A percentile compares a stretch with the other conserved stretches of the same genome.
Evolutionary conservation across 2,329 filamentous ascomycete species (phyloP).

Genomic region (Pseudocercospora vitis): DNA sequence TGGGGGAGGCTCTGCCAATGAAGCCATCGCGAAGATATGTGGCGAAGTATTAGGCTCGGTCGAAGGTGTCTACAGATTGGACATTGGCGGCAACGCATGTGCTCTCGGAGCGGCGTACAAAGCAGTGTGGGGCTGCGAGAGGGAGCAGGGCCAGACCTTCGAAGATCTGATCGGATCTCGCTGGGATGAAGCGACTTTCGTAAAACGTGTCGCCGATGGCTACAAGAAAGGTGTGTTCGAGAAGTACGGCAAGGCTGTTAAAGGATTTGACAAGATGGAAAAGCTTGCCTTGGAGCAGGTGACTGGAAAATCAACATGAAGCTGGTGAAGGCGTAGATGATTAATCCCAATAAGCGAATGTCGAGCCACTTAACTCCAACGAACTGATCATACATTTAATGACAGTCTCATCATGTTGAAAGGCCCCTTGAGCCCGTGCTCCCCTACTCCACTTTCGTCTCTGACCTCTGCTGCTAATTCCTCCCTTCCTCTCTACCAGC

Average conservation of each 20-base stretch:
- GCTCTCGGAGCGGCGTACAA: conserved; percentile 94
- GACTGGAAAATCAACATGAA: background rate
- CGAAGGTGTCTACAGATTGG: conserved; percentile 89
- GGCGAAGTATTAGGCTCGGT: conserved; percentile 85
- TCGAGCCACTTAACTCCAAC: background rate
- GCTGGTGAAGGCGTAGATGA: background rate
- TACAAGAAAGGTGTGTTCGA: conserved; percentile 75
- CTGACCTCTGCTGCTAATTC: no score
- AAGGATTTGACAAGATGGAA: conserved; percentile 77
- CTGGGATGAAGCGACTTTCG: conserved; percentile 82
- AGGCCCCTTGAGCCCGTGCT: background rate
- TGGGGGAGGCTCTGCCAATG: conserved; percentile 85
- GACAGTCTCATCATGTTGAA: conserved; percentile 1
- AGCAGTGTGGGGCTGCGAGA: conserved; percentile 86
- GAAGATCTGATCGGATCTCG: conserved; percentile 80
- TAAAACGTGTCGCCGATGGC: conserved; percentile 78
- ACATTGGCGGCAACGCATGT: conserved; percentile 93
- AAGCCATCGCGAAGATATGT: conserved; percentile 79
- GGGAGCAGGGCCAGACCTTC: conserved; percentile 62
- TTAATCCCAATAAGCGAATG: background rate
- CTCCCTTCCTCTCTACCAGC: background rate
- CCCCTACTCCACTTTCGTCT: no score
- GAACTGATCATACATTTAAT: conserved; percentile 1
- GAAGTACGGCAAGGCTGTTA: conserved; percentile 72
- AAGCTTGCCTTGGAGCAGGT: conserved; percentile 54